These are phyloP conservation scores for Physcomitrium patens DNA, from an alignment of 225 moss, liverwort and hornwort genomes.

Conservation along the genomic window DNA sequence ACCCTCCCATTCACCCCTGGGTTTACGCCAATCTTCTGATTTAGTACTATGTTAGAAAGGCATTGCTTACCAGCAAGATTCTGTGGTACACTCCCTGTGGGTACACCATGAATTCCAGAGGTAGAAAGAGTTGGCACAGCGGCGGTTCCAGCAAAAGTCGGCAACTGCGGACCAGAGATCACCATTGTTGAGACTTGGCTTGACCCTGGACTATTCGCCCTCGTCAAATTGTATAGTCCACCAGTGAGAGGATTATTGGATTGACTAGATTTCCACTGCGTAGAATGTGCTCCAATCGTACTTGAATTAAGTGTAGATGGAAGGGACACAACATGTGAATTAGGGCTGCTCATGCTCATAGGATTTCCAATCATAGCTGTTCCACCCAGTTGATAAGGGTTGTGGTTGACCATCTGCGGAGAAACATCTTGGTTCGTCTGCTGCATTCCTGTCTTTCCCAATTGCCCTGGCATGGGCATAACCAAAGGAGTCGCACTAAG, in stretches of 20 bases:
- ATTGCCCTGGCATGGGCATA: conserved; percentile 38
- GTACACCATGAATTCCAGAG: conserved; percentile 28
- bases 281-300: conserved; percentile 35
- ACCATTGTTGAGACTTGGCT: conserved; percentile 27
- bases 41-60: conserved; percentile 20
- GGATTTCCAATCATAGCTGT: conserved; percentile 35
- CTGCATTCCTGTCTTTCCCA: conserved; percentile 46
- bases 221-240: conserved; percentile 42
- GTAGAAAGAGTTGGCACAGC: conserved; percentile 19
- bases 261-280: conserved; percentile 53
- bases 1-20: conserved; percentile 36
- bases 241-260: conserved; percentile 40
- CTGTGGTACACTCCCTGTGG: conserved; percentile 31
- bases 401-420: conserved; percentile 43
- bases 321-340: conserved; percentile 22
- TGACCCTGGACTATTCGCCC: conserved; percentile 36
- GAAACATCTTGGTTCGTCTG: conserved; percentile 38
- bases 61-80: conserved; percentile 23
- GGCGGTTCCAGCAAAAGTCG: conserved; percentile 32
- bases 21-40: conserved; percentile 30
- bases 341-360: conserved; percentile 27
- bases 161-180: conserved; percentile 41
- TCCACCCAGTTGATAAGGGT: conserved; percentile 44
- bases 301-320: conserved; percentile 29
- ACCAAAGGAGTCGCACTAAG: conserved; percentile 34